A percentile compares a stretch with the other conserved stretches of the same genome.
Evolutionary conservation across 257 asterid genomes (phyloP).

Genomic region (Capsicum baccatum): DNA sequence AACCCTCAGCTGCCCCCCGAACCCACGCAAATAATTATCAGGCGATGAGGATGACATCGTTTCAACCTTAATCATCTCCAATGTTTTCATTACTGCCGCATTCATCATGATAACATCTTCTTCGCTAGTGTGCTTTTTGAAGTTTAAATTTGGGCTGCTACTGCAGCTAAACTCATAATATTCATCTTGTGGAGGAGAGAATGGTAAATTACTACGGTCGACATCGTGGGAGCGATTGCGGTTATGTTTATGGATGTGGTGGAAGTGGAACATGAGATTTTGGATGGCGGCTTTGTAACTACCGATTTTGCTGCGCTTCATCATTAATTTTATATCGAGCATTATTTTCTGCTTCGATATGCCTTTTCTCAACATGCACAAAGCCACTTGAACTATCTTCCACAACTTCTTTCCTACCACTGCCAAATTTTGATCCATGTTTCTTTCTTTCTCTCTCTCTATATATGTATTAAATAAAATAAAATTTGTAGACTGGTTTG

Average conservation of each 20-base stretch:
- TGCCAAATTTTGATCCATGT: constrained; percentile 39
- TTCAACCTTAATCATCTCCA: constrained; percentile 13
- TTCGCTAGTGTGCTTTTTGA: neutral
- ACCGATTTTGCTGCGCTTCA: constrained; percentile 40
- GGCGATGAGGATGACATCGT: neutral
- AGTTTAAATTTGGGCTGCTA: constrained; percentile 29
- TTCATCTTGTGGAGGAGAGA: constrained; percentile 12
- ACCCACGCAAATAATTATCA: neutral
- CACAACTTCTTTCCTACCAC: constrained; percentile 34
- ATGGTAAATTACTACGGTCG: neutral
- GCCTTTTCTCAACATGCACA: constrained; percentile 38
- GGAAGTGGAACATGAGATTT: constrained; percentile 34
- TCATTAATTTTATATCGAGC: constrained; percentile 36
- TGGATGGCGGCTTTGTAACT: constrained; percentile 32
- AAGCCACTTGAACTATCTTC: constrained; percentile 28
- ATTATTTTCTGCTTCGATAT: constrained; percentile 38
- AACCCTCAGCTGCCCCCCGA: constrained; percentile 36
- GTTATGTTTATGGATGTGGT: neutral
- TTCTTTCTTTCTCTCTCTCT: neutral
- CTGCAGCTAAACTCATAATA: constrained; percentile 34
- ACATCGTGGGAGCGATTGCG: neutral
- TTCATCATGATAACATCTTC: neutral
- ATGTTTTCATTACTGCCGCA: neutral
- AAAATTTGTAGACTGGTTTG: neutral
- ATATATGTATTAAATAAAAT: neutral